phyloP scores from a whole-genome alignment of 2,329 filamentous ascomycete genomes.

The Apiospora marii region DNA sequence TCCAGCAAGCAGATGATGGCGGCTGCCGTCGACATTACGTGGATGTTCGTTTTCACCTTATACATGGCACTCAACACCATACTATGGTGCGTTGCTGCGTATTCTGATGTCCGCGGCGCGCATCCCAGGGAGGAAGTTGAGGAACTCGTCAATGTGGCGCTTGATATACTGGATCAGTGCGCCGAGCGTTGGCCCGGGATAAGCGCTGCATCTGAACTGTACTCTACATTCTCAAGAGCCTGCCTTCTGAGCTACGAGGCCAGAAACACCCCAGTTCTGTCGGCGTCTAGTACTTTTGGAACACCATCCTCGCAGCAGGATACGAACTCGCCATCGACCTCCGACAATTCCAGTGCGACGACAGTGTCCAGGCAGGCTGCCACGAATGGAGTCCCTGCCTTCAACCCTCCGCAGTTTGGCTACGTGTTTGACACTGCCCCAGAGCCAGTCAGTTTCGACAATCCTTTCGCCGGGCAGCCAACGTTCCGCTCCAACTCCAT shows the following conservation, averaged over 20 bases:
- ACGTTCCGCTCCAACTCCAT: conserved; percentile 73
- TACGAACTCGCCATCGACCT: conserved; percentile 55
- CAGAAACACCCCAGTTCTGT: conserved; percentile 50
- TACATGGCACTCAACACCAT: conserved; percentile 94
- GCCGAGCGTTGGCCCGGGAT: conserved; percentile 93
- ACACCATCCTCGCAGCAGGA: conserved; percentile 59
- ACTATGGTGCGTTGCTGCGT: conserved; percentile 85
- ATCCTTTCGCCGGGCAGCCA: conserved; percentile 54
- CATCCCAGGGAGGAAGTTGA: conserved; percentile 80
- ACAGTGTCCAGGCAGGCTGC: conserved; percentile 40
- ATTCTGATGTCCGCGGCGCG: conserved; percentile 78
- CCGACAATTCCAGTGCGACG: conserved; percentile 48
- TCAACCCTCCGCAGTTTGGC: conserved; percentile 63
- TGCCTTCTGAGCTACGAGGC: conserved; percentile 88
- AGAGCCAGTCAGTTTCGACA: conserved; percentile 58
- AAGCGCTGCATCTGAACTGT: conserved; percentile 82
- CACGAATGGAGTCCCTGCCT: conserved; percentile 46
- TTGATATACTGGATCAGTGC: conserved; percentile 81
- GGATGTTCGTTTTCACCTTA: conserved; percentile 88
- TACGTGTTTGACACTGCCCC: conserved; percentile 65
- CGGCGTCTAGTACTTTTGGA: conserved; percentile 45
- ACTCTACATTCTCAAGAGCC: conserved; percentile 83
- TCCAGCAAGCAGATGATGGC: conserved; percentile 81
- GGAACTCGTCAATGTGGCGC: conserved; percentile 73
- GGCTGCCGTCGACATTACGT: conserved; percentile 83